Evolutionary conservation across 768 basidiomycete species (phyloP).

Genomic region (Pleurotus tuoliensis): DNA sequence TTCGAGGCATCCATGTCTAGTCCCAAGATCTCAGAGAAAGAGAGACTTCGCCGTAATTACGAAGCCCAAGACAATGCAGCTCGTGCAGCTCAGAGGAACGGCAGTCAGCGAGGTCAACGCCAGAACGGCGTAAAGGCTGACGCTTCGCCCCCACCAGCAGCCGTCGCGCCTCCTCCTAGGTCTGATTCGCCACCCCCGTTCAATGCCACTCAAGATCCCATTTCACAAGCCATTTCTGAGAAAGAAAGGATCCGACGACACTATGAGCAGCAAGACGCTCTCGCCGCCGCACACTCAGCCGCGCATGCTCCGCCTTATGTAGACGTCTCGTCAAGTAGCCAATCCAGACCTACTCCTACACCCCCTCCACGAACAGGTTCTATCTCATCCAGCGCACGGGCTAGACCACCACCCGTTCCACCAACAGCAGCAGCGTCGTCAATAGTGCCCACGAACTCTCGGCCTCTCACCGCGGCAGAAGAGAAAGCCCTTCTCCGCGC

Average conservation of each 20-base stretch:
- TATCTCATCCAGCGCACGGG: constrained; percentile 20
- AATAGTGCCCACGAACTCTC: constrained; percentile 4
- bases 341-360: constrained; percentile 15
- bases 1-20: constrained; percentile 37
- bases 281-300: constrained; percentile 23
- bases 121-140: constrained; percentile 9
- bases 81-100: constrained; percentile 20
- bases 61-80: constrained; percentile 66
- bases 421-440: constrained; percentile 14
- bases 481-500: constrained; percentile 73
- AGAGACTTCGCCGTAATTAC: constrained; percentile 56
- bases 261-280: constrained; percentile 53
- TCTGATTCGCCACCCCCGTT: constrained; percentile 21
- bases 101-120: constrained; percentile 6
- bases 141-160: not conserved
- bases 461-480: constrained; percentile 63
- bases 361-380: constrained; percentile 23
- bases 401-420: constrained; percentile 25
- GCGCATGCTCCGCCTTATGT: constrained; percentile 8
- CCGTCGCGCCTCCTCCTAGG: constrained; percentile 18
- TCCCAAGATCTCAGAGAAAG: constrained; percentile 59
- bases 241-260: constrained; percentile 55
- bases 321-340: constrained; percentile 13
- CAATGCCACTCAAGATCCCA: constrained; percentile 19
- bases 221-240: constrained; percentile 35